Conservation (phyloP, 2,329 filamentous ascomycete species). For the Didymella glomerata region DNA sequence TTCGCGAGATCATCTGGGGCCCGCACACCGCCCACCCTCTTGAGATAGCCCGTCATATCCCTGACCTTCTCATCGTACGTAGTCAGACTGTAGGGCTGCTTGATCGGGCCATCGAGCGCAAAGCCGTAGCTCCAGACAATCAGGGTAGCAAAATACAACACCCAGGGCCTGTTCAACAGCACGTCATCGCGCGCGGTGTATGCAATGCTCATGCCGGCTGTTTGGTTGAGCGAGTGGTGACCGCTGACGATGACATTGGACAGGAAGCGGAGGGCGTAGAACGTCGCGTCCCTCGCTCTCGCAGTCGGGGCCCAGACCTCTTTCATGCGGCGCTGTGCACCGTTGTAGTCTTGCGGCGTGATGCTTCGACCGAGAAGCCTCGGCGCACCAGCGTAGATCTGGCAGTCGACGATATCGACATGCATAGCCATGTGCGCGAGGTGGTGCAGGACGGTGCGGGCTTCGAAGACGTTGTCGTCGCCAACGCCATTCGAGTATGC, state of each 20-base stretch:
- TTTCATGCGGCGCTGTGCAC: constrained; percentile 83
- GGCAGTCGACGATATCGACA: constrained; percentile 95
- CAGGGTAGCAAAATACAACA: constrained; percentile 89
- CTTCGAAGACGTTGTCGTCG: constrained; percentile 82
- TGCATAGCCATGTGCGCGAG: constrained; percentile 98
- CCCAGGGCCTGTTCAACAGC: constrained; percentile 91
- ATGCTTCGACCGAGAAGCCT: constrained; percentile 86
- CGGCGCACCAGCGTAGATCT: constrained; percentile 90
- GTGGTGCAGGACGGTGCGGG: constrained; percentile 87
- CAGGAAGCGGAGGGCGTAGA: constrained; percentile 89
- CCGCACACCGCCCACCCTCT: constrained; percentile 73
- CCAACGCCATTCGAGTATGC: constrained; percentile 47
- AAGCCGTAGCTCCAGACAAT: constrained; percentile 97
- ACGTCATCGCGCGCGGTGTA: constrained; percentile 91
- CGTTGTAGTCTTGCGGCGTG: constrained; percentile 79
- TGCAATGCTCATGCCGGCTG: constrained; percentile 40
- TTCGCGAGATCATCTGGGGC: constrained; percentile 80
- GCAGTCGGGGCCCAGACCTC: constrained; percentile 89
- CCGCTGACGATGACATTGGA: constrained; percentile 79
- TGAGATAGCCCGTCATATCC: constrained; percentile 83
- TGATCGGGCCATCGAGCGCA: constrained; percentile 82
- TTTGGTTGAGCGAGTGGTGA: constrained; percentile 51
- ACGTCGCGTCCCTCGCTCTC: constrained; percentile 87
- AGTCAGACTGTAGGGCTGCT: constrained; percentile 60
- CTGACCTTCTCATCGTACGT: constrained; percentile 72